These are phyloP conservation scores for Lonicera japonica DNA, from an alignment of 129 eudicot genomes.

Conservation along the genomic window DNA sequence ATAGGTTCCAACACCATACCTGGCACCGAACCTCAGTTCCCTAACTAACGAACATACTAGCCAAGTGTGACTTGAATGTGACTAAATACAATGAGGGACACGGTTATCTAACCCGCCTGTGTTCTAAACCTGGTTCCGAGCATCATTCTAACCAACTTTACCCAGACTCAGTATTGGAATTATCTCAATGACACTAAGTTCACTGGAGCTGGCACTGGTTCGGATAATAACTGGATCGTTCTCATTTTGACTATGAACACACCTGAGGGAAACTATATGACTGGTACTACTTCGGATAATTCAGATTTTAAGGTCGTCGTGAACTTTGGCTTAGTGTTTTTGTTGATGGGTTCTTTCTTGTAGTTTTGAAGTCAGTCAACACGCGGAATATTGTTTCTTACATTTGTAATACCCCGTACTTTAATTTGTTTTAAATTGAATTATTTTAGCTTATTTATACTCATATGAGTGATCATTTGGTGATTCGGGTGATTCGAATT, in stretches of 20 bases:
- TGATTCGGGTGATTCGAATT: too few relatives aligned
- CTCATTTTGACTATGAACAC: slow-evolving; percentile 71
- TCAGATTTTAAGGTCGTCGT: slow-evolving; percentile 23
- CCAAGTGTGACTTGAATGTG: slow-evolving; percentile 61
- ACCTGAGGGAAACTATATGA: slow-evolving; percentile 46
- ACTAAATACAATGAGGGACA: slow-evolving; percentile 67
- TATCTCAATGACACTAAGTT: slow-evolving; percentile 57
- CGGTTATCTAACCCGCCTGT: slow-evolving; percentile 73
- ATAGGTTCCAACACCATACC: slow-evolving; percentile 73
- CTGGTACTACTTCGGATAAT: slow-evolving; percentile 26
- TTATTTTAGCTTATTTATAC: too few relatives aligned
- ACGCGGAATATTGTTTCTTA: too few relatives aligned
- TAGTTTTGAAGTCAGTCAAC: slow-evolving; percentile 19
- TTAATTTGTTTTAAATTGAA: too few relatives aligned
- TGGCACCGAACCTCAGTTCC: slow-evolving; percentile 62
- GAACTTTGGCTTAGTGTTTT: slow-evolving; percentile 7
- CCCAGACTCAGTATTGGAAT: slow-evolving; percentile 57
- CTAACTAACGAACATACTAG: slow-evolving; percentile 37
- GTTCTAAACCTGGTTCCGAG: slow-evolving; percentile 65
- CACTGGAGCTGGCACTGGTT: slow-evolving; percentile 70
- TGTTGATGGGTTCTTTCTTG: slow-evolving; percentile 28
- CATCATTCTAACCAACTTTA: slow-evolving; percentile 70
- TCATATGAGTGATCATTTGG: too few relatives aligned
- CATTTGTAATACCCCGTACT: too few relatives aligned
- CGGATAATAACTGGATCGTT: slow-evolving; percentile 71